These are phyloP conservation scores for Rusavskia elegans DNA, from an alignment of 495 filamentous ascomycete species.

Conservation along the genomic window DNA sequence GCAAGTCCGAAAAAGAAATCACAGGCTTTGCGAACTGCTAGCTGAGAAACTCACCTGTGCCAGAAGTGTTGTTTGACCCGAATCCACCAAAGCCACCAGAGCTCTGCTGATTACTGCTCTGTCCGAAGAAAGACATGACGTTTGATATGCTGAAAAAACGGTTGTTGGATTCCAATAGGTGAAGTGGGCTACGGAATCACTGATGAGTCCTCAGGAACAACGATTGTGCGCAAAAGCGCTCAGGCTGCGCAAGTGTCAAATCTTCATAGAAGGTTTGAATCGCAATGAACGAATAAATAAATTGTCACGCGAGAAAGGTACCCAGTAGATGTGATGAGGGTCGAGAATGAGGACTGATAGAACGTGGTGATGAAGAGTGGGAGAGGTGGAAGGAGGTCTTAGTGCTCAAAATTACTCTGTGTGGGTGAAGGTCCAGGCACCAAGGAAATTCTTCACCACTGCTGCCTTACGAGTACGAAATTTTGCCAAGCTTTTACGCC, in stretches of 20 bases:
- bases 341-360: no score
- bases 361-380: no score
- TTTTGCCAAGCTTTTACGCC: no score
- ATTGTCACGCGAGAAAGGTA: neutral
- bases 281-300: neutral
- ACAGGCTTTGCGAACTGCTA: neutral
- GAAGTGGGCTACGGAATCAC: slow-evolving; percentile 8
- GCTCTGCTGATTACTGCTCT: slow-evolving; percentile 36
- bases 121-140: slow-evolving; percentile 42
- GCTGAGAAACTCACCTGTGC: slow-evolving; percentile 22
- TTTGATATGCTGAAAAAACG: neutral
- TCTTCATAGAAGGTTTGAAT: neutral
- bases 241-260: slow-evolving; percentile 1
- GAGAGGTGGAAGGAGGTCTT: no score
- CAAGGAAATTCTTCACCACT: no score
- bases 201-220: neutral
- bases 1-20: neutral
- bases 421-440: no score
- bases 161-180: neutral
- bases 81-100: slow-evolving; percentile 35
- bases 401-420: no score
- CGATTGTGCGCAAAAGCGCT: slow-evolving; percentile 24
- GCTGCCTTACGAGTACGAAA: no score
- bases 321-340: no score
- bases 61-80: slow-evolving; percentile 33